Evolutionary conservation across 2,329 filamentous ascomycete genomes (phyloP), one percentile per base, ranked within the genome.

Genomic region (Claviceps digitariae): DNA sequence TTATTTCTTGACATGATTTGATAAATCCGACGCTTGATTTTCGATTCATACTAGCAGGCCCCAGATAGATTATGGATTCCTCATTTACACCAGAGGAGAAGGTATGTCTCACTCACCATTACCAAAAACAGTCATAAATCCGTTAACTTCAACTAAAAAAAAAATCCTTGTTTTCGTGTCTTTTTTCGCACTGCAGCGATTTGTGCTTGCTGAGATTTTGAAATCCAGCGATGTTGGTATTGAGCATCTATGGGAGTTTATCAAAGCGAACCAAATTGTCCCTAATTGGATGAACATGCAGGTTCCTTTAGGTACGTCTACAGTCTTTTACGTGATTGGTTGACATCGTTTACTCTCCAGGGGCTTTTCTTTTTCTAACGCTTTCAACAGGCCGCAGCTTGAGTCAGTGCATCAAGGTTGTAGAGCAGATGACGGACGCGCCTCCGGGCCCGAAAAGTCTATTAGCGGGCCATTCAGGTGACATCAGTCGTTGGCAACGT

Each of bases 121-220:
- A 7, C 13, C 25, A 15, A 20, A 23, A 27, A n/a, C 2, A 27
- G 9, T 45, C 13, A 38, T 5, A n/a, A n/a, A 17, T n/a, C 13
- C 5, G 8, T 23, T 12, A 34, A 51, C 10, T 4, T 8, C 17
- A 12, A 38, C 20, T 40, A 23, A 52, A 21, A 8, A 20, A 17
- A 29, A 29, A 5, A 6, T 29, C 9, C 27, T 6, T 29, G 5
- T 29, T 29, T n/a, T n/a, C 29, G 4, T 13, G 23, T 31, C 5
- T 10, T 36, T 7, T 29, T 3, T 38, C n/a, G 20, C 36, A 15
- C 15, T 21, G 5, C 60, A 81, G 78, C 75, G 77, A 57, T 79
- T 79, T 61, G 67, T 81, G 56, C 70, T 81, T 53, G 75, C 72
- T 54, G 78, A 81, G 64, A 76, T 80, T 59, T 75, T 81, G 64